Percentiles rank a stretch among this genome's conserved stretches.
These are phyloP conservation scores for Penicillium occitanis DNA, from an alignment of 2,329 filamentous ascomycete genomes.

Conservation along the genomic window DNA sequence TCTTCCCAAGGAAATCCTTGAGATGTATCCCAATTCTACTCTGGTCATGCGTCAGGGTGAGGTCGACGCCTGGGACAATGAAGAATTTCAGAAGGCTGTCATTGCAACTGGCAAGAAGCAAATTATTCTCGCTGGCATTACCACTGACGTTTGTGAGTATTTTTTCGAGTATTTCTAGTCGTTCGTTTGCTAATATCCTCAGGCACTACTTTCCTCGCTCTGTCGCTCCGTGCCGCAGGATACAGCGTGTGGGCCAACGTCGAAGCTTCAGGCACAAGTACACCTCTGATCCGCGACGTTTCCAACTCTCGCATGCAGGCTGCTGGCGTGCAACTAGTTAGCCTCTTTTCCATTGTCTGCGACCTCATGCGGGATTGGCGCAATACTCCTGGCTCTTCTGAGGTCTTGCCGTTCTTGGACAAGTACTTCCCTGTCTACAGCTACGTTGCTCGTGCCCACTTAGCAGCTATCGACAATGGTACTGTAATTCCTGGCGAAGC, in stretches of 20 bases:
- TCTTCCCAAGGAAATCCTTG: conserved; percentile 51
- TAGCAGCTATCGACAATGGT: conserved; percentile 60
- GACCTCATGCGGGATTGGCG: neutral
- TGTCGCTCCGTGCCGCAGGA: neutral
- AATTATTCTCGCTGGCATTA: neutral
- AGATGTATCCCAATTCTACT: conserved; percentile 64
- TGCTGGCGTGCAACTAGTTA: neutral
- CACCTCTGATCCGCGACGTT: neutral
- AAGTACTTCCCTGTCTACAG: conserved; percentile 61
- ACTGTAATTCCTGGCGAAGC: conserved; percentile 58
- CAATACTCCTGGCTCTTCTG: neutral
- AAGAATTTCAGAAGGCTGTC: conserved; percentile 65
- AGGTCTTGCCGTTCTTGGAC: conserved; percentile 65
- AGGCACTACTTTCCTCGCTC: neutral
- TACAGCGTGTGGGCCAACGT: neutral
- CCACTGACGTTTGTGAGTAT: neutral
- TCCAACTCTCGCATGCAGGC: neutral
- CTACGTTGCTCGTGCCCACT: conserved; percentile 61
- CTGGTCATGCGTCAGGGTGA: conserved; percentile 68
- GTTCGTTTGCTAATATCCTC: neutral
- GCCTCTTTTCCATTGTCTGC: neutral
- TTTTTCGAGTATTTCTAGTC: neutral
- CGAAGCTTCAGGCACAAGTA: neutral
- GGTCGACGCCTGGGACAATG: conserved; percentile 75
- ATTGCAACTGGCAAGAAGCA: conserved; percentile 20